Conservation (phyloP, 2,329 filamentous ascomycete genomes). For the Trichophyton verrucosum region DNA sequence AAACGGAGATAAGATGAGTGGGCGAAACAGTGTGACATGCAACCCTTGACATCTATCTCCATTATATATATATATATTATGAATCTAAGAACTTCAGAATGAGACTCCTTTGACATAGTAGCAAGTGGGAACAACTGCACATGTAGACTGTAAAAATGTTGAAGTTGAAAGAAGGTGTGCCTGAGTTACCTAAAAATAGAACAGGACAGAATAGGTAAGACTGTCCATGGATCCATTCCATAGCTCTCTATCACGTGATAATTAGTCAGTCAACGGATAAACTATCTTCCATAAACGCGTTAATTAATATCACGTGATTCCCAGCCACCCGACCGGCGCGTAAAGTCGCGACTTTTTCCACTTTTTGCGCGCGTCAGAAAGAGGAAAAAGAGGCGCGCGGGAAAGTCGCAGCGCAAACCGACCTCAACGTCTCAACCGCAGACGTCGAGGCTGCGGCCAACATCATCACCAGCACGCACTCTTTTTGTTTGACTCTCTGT, state of each 20-base stretch:
- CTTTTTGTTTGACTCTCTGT: background rate
- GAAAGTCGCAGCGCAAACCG: background rate
- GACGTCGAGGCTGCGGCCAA: background rate
- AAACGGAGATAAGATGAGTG: background rate
- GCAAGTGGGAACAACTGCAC: no score
- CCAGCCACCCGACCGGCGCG: background rate
- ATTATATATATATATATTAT: background rate
- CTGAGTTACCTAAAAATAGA: no score
- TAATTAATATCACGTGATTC: background rate
- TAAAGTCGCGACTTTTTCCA: background rate
- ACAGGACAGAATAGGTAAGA: no score
- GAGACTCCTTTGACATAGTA: background rate
- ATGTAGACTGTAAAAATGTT: no score
- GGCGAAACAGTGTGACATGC: background rate
- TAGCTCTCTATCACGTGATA: background rate
- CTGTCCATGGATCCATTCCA: no score
- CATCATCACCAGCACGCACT: background rate
- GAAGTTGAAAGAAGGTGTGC: no score
- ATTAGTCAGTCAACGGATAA: background rate
- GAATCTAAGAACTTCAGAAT: background rate
- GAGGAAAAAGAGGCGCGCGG: background rate
- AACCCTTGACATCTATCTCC: background rate
- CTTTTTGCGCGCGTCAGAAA: background rate
- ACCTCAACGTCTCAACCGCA: background rate
- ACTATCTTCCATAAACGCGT: background rate